phyloP scores from a whole-genome alignment of 2,329 filamentous ascomycete species.

The Dothideomycetidae sp. region DNA sequence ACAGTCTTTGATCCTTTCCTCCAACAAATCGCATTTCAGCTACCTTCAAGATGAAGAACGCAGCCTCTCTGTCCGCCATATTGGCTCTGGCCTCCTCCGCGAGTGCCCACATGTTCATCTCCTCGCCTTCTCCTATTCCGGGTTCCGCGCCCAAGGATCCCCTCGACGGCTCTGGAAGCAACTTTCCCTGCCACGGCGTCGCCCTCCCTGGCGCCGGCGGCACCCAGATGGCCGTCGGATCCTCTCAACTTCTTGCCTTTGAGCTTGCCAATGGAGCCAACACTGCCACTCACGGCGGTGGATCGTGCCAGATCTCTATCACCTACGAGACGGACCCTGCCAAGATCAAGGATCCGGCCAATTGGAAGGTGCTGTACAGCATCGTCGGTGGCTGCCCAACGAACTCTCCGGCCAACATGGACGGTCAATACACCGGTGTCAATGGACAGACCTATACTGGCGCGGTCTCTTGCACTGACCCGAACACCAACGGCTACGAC shows the following conservation, averaged over 20 bases:
- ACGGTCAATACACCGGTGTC: slow-evolving; percentile 17
- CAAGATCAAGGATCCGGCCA: slow-evolving; percentile 37
- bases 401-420: slow-evolving; percentile 43
- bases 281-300: slow-evolving; percentile 70
- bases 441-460: slow-evolving; percentile 7
- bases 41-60: slow-evolving; percentile 28
- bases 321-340: slow-evolving; percentile 62
- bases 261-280: slow-evolving; percentile 36
- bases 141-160: slow-evolving; percentile 45
- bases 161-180: slow-evolving; percentile 40
- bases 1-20: slow-evolving; percentile 8
- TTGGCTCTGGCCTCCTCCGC: slow-evolving; percentile 42
- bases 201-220: slow-evolving; percentile 32
- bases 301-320: slow-evolving; percentile 79
- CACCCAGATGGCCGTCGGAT: slow-evolving; percentile 48
- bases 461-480: slow-evolving; percentile 8
- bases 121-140: slow-evolving; percentile 49
- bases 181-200: slow-evolving; percentile 74
- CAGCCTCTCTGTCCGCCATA: slow-evolving; percentile 32
- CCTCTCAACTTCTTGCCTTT: slow-evolving; percentile 48
- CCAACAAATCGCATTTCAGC: slow-evolving; percentile 15
- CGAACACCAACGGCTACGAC: slow-evolving; percentile 11
- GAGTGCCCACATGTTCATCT: slow-evolving; percentile 66
- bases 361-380: slow-evolving; percentile 82
- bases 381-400: slow-evolving; percentile 76